These are phyloP conservation scores for Fusarium coicis DNA, from an alignment of 2,329 filamentous ascomycete species.

Conservation along the genomic window DNA sequence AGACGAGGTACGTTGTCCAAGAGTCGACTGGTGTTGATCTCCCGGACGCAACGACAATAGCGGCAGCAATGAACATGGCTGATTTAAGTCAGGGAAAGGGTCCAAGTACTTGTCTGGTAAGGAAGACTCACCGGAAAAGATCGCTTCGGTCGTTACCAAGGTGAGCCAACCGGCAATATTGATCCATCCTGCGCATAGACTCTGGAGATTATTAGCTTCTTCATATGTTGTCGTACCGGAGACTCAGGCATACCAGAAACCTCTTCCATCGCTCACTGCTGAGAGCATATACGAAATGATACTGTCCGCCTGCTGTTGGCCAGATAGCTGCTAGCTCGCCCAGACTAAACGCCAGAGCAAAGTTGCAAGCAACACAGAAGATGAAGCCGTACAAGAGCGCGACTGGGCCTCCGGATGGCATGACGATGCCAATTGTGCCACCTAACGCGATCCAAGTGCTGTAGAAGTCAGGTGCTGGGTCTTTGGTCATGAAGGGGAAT, in stretches of 20 bases:
- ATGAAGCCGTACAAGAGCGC: background rate
- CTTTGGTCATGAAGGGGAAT: fast-evolving
- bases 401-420: background rate
- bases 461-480: background rate
- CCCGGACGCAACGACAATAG: background rate
- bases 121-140: background rate
- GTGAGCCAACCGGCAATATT: background rate
- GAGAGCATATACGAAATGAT: background rate
- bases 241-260: background rate
- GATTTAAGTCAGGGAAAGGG: background rate
- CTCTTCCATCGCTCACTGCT: background rate
- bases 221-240: fast-evolving
- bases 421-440: background rate
- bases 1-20: background rate
- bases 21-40: background rate
- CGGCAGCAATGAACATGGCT: background rate
- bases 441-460: background rate
- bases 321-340: background rate
- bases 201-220: background rate
- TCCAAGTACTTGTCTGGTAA: fast-evolving
- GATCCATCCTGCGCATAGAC: background rate
- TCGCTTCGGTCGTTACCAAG: background rate
- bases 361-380: background rate
- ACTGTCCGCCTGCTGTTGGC: background rate
- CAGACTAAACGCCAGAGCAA: background rate